Conservation (phyloP, 2,329 filamentous ascomycete genomes). For the Botrytis elliptica region DNA sequence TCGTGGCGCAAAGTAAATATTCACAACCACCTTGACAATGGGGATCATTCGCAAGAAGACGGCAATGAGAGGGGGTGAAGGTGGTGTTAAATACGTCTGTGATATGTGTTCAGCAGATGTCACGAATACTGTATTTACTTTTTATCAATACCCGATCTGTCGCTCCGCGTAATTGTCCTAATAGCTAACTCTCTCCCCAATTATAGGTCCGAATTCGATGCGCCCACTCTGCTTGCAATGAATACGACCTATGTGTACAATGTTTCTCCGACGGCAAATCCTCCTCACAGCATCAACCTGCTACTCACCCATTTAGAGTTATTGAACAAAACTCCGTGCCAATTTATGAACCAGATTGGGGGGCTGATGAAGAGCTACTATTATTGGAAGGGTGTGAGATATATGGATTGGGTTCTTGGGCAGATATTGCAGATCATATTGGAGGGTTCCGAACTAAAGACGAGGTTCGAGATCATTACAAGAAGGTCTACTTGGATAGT, state of each 20-base stretch:
- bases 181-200: constrained; percentile 16
- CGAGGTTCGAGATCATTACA: constrained; percentile 93
- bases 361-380: constrained; percentile 93
- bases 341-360: constrained; percentile 93
- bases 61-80: constrained; percentile 78
- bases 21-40: constrained; percentile 52
- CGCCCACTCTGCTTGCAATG: constrained; percentile 72
- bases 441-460: constrained; percentile 93
- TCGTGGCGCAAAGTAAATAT: constrained; percentile 12
- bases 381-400: constrained; percentile 92
- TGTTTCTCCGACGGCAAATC: constrained; percentile 84
- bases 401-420: constrained; percentile 95
- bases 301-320: constrained; percentile 83
- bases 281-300: constrained; percentile 81
- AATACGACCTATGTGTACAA: constrained; percentile 95
- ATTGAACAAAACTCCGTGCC: constrained; percentile 99
- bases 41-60: constrained; percentile 97
- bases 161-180: background rate
- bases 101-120: constrained; percentile 97
- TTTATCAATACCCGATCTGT: background rate
- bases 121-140: constrained; percentile 80
- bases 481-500: constrained; percentile 82
- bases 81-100: constrained; percentile 92
- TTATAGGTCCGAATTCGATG: constrained; percentile 88
- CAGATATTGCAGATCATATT: constrained; percentile 96